Evolutionary conservation across 164 flowering plant species (phyloP), one percentile per base, ranked within the genome.

Genomic region (Cinnamomum chago): DNA sequence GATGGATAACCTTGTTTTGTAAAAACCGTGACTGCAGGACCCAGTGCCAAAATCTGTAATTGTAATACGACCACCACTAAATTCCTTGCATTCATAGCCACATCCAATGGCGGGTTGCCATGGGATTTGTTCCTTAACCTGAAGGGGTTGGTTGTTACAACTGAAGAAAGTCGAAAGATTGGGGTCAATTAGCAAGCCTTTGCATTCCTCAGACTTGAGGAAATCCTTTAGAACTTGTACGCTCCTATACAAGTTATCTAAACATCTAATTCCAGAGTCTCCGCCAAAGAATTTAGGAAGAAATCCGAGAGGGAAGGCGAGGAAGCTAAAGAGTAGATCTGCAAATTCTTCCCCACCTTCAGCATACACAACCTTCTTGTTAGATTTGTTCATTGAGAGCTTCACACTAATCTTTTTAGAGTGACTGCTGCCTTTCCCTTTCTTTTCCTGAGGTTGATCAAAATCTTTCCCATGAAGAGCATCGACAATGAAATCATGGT

Each of bases 161-260:
- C 70, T 40, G 14, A 20, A 25, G 23, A 25, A 51, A 9, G 52
- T 22, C 0, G 78, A 25, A 18, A 82, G 60, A 64, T 74, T 70
- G 28, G 80, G 80, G 50, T n/a, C 51, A 20, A 66, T 17, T n/a
- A 82, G 70, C 24, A 35, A 40, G 30, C 30, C 73, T 23, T 67
- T 73, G n/a, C 11, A 50, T 2, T 75, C 60, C 7, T 67, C 51
- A 20, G 80, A 70, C 3, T 62, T 15, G 50, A 75, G 62, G 28
- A 70, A 25, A 50, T 72, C 50, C 0, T 35, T 65, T 11, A 65
- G 13, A 65, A n/a, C 67, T 27, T 65, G 27, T 14, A 65, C 67
- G 18, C 67, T 65, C 30, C 25, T 65, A 14, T 65, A 23, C 35
- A 65, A 65, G 67, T 65, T 65, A 65, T 65, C 67, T 24, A 65